A percentile compares a stretch with the other conserved stretches of the same genome.
These are phyloP conservation scores for Plasmodium ovale DNA, from an alignment of 169 alveolate species.

Conservation along the genomic window DNA sequence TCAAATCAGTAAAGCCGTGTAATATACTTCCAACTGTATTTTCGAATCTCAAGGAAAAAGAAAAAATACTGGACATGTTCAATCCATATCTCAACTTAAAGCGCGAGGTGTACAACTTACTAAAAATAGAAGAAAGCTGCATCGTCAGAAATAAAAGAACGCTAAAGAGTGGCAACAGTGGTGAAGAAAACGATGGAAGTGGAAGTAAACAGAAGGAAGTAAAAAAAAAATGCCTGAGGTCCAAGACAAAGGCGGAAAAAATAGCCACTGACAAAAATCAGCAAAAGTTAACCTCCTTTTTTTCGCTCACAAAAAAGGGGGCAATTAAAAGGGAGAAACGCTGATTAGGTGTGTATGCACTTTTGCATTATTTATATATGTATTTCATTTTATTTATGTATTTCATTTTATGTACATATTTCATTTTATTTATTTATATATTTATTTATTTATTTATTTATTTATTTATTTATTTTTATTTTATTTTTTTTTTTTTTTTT, in stretches of 20 bases:
- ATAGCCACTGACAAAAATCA: constrained; percentile 18
- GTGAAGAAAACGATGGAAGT: too few relatives aligned
- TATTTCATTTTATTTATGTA: too few relatives aligned
- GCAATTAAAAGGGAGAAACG: not conserved
- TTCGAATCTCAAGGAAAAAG: constrained; percentile 45
- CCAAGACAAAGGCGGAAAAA: constrained; percentile 15
- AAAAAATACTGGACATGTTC: constrained; percentile 19
- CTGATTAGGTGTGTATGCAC: too few relatives aligned
- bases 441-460: too few relatives aligned
- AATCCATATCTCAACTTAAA: constrained; percentile 52
- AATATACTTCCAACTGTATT: constrained; percentile 70
- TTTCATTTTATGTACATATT: too few relatives aligned
- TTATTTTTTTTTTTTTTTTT: too few relatives aligned
- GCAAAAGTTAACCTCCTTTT: constrained; percentile 41
- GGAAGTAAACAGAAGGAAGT: not conserved
- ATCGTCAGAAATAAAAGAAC: constrained; percentile 28
- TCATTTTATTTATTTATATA: too few relatives aligned
- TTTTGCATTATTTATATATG: too few relatives aligned
- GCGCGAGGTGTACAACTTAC: constrained; percentile 16
- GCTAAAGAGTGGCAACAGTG: constrained; percentile 5
- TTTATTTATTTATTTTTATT: too few relatives aligned
- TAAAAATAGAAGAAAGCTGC: constrained; percentile 11
- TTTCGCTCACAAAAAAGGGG: constrained; percentile 50
- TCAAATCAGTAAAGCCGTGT: constrained; percentile 60
- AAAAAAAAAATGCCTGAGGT: not conserved